phyloP scores from a whole-genome alignment of 2,329 filamentous ascomycete species.

The Thielaviopsis musarum region DNA sequence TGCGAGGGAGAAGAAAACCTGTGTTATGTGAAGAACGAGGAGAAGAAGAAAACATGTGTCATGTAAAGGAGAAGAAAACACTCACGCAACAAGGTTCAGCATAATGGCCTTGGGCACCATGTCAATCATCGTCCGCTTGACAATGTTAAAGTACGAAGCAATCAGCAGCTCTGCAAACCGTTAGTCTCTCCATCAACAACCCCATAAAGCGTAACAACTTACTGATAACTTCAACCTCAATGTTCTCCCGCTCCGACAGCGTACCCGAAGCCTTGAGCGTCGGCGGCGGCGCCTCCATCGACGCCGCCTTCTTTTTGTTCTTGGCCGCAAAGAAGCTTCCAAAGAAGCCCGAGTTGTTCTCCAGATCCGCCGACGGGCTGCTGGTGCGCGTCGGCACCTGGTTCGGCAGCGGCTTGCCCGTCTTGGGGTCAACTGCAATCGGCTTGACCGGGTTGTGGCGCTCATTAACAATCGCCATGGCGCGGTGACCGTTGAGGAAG shows the following conservation, averaged over 20 bases:
- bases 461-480: slow-evolving; percentile 97
- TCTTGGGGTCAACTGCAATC: slow-evolving; percentile 94
- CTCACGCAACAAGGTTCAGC: slow-evolving; percentile 88
- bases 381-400: slow-evolving; percentile 53
- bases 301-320: slow-evolving; percentile 99
- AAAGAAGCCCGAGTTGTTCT: slow-evolving; percentile 67
- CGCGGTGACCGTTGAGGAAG: slow-evolving; percentile 91
- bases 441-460: slow-evolving; percentile 68
- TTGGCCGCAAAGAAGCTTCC: slow-evolving; percentile 97
- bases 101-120: slow-evolving; percentile 99
- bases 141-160: slow-evolving; percentile 94
- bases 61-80: slow-evolving; percentile 17
- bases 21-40: too few relatives aligned
- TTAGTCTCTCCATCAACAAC: not conserved
- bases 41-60: too few relatives aligned
- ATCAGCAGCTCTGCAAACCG: slow-evolving; percentile 63
- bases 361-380: slow-evolving; percentile 50
- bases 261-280: slow-evolving; percentile 88
- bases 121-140: slow-evolving; percentile 95
- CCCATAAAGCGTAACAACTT: slow-evolving; percentile 23
- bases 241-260: slow-evolving; percentile 80
- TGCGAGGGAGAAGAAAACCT: not conserved
- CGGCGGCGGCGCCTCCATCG: slow-evolving; percentile 89
- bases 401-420: slow-evolving; percentile 73
- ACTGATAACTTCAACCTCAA: slow-evolving; percentile 98